Conservation (phyloP, 345 rosid species). For the Ricinus communis region DNA sequence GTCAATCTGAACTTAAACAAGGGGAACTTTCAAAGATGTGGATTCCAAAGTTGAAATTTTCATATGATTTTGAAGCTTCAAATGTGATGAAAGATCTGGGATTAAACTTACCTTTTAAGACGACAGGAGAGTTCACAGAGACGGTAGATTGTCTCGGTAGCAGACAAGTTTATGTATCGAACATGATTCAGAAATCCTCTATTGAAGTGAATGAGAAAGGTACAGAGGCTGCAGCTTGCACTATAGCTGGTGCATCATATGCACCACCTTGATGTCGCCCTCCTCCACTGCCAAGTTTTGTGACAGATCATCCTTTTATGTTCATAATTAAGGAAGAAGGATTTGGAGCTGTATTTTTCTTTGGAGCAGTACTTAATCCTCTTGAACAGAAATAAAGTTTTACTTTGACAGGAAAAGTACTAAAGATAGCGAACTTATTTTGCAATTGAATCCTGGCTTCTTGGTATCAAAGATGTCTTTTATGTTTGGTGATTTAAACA, state of each 20-base stretch:
- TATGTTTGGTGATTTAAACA: no score
- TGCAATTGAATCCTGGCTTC: no score
- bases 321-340: constrained; percentile 19
- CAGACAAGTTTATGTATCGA: background rate
- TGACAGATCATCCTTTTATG: constrained; percentile 25
- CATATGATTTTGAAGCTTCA: background rate
- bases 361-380: constrained; percentile 17
- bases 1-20: background rate
- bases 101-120: constrained; percentile 6
- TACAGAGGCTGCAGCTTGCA: constrained; percentile 17
- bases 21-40: background rate
- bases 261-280: background rate
- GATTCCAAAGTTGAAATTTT: constrained; percentile 22
- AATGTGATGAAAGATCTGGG: constrained; percentile 6
- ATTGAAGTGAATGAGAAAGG: constrained; percentile 22
- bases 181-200: constrained; percentile 13
- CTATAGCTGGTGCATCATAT: background rate
- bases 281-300: background rate
- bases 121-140: background rate
- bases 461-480: no score
- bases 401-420: no score
- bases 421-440: no score
- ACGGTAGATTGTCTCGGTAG: background rate
- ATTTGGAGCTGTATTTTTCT: background rate
- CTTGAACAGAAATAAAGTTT: no score